Percentiles rank a stretch among this genome's conserved stretches.
Conservation (phyloP, 257 asterid genomes). For the Rehmannia glutinosa region DNA sequence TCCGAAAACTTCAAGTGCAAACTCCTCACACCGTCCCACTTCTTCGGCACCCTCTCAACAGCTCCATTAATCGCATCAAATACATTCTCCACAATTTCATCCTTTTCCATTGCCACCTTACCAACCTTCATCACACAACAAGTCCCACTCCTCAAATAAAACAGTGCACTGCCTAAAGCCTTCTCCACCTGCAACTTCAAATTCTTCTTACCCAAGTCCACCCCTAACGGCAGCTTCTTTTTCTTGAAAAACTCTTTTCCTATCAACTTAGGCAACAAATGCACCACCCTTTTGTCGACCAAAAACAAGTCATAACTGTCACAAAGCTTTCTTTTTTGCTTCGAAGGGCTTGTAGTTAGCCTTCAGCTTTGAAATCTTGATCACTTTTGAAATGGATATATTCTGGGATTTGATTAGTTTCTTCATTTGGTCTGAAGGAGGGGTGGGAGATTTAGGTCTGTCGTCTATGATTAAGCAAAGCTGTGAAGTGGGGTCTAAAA, state of each 20-base stretch:
- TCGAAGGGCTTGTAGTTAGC: conserved; percentile 74
- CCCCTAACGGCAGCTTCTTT: conserved; percentile 82
- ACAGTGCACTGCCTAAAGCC: conserved; percentile 54
- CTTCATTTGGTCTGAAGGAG: conserved; percentile 51
- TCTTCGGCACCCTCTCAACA: conserved; percentile 51
- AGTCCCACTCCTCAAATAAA: conserved; percentile 71
- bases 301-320: conserved; percentile 68
- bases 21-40: conserved; percentile 92
- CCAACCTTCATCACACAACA: conserved; percentile 83
- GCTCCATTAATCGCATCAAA: conserved; percentile 44
- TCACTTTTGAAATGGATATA: conserved; percentile 53
- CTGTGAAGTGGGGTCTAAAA: conserved; percentile 39
- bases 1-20: conserved; percentile 68
- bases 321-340: conserved; percentile 72
- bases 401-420: conserved; percentile 52
- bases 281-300: conserved; percentile 77
- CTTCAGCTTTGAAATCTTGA: conserved; percentile 67
- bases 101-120: conserved; percentile 56
- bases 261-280: conserved; percentile 73
- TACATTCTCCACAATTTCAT: conserved; percentile 65
- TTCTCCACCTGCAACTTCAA: conserved; percentile 66
- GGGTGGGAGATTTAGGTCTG: conserved; percentile 48
- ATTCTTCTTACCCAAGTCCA: conserved; percentile 61
- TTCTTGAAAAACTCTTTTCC: conserved; percentile 78
- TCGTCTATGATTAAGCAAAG: conserved; percentile 74